phyloP scores from a whole-genome alignment of 78 protist genomes.

The Acrasis kona region DNA sequence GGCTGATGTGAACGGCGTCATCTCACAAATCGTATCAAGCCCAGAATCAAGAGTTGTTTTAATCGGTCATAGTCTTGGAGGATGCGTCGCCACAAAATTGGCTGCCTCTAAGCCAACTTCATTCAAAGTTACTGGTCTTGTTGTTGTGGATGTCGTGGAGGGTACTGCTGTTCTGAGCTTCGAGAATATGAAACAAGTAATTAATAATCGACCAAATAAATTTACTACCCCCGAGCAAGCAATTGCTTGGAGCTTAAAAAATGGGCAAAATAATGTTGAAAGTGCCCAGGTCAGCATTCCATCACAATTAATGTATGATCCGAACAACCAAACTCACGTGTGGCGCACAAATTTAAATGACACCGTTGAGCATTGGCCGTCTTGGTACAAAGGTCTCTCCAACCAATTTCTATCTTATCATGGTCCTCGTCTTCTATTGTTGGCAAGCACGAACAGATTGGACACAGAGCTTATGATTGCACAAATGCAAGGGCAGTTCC shows the following conservation, averaged over 20 bases:
- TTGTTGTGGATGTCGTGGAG: slow-evolving; percentile 80
- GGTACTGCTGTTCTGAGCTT: slow-evolving; percentile 64
- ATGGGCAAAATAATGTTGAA: slow-evolving; percentile 27
- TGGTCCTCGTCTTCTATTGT: slow-evolving; percentile 44
- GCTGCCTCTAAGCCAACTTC: not conserved
- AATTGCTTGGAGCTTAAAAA: slow-evolving; percentile 40
- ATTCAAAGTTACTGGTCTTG: not conserved
- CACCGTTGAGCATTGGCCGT: slow-evolving; percentile 63
- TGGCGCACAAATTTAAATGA: slow-evolving; percentile 57
- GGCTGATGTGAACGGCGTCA: not conserved
- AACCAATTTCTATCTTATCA: slow-evolving; percentile 27
- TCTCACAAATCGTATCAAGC: not conserved
- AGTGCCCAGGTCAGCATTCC: slow-evolving; percentile 59
- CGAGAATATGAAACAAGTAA: slow-evolving; percentile 38
- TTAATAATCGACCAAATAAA: slow-evolving; percentile 45
- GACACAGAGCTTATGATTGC: slow-evolving; percentile 70
- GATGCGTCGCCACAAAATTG: slow-evolving; percentile 6
- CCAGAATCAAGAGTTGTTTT: not conserved
- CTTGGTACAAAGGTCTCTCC: slow-evolving; percentile 72
- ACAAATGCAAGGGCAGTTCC: slow-evolving; percentile 88
- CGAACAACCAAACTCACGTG: not conserved
- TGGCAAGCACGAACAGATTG: slow-evolving; percentile 72
- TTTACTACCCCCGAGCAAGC: slow-evolving; percentile 51
- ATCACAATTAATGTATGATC: slow-evolving; percentile 14
- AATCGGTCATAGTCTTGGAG: slow-evolving; percentile 32